A percentile compares a stretch with the other conserved stretches of the same genome.
phyloP scores from a whole-genome alignment of 2,329 filamentous ascomycete genomes.

The Apiospora rasikravindrae region DNA sequence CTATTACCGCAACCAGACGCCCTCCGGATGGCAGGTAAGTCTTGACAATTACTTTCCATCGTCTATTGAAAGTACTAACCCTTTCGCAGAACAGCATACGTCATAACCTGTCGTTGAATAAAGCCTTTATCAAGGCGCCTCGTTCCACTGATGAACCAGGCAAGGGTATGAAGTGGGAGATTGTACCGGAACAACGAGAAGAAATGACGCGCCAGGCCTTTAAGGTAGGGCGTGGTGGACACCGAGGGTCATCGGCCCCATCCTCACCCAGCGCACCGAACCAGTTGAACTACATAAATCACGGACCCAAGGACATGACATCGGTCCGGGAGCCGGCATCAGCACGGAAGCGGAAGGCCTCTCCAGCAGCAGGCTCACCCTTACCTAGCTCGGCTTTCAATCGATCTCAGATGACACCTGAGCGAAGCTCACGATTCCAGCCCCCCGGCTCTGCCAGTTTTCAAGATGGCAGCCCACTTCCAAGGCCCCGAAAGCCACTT shows the following conservation, averaged over 20 bases:
- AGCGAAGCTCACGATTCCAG: constrained; percentile 53
- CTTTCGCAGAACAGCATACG: constrained; percentile 84
- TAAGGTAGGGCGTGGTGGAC: constrained; percentile 65
- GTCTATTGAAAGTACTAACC: background rate
- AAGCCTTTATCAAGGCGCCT: constrained; percentile 91
- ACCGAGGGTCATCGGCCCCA: constrained; percentile 71
- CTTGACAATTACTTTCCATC: background rate
- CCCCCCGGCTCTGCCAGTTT: constrained; percentile 42
- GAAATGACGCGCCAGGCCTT: constrained; percentile 82
- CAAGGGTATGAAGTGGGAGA: constrained; percentile 99
- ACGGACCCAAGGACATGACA: constrained; percentile 61
- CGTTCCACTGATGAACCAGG: constrained; percentile 93
- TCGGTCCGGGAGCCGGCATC: constrained; percentile 53
- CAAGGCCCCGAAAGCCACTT: constrained; percentile 57
- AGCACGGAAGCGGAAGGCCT: constrained; percentile 62
- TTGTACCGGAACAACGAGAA: constrained; percentile 81
- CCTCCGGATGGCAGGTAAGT: constrained; percentile 87
- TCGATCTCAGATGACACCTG: constrained; percentile 61
- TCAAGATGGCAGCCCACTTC: constrained; percentile 67
- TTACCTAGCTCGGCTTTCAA: constrained; percentile 55
- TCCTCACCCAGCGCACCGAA: constrained; percentile 65
- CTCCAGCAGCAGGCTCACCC: constrained; percentile 56
- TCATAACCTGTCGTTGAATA: constrained; percentile 94
- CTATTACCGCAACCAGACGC: constrained; percentile 82
- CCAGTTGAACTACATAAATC: constrained; percentile 65